Evolutionary conservation across 371 early-diverging fungal genomes (phyloP), one percentile per base, ranked within the genome.

Genomic region (Amoeboaphelidium occidentale): DNA sequence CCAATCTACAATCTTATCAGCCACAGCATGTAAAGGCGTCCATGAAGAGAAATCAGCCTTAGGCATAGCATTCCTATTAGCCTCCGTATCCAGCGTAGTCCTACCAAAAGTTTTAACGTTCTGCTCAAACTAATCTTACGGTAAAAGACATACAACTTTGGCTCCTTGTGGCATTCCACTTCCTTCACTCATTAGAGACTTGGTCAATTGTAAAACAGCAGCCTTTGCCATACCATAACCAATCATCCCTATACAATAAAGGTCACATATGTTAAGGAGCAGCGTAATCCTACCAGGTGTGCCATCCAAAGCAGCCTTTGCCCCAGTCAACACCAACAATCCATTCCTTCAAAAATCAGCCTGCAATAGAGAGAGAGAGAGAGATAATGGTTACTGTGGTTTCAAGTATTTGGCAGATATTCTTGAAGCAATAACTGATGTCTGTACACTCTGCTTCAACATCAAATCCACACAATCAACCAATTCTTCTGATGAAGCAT

Each of bases 181-280:
- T 25, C 68, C 72, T 12, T 66, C 59, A 14, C 70, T 72, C 28
- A 87, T 81, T 42, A 84, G 61, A 52, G 81, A 79, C 27, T 73
- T 61, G 0, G 82, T 77, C 57, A 92, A 65, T 47, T 94, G 93
- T 59, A 91, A 89, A 23, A 89, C 88, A 4, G 84, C 78, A 3
- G 89, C 84, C 63, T 94, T 94, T 51, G 89, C 84, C 56, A 88
- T 59, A 39, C 96, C 96, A 60, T 94, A 93, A n/a, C 80, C 88
- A 55, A 87, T 73, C 53, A 44, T 28, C 10, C 21, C 28, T 25
- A 47, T 17, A 52, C 10, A 27, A 20, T 49, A 51, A 51, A 47
- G 17, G 51, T 17, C n/a, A 32, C 23, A 32, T 21, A 10, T 22
- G 25, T 32, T 6, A 13, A 23, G 14, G 25, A 3, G 20, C 6